Evolutionary conservation across 768 basidiomycete species (phyloP).

Genomic region (Lentinula sp.): DNA sequence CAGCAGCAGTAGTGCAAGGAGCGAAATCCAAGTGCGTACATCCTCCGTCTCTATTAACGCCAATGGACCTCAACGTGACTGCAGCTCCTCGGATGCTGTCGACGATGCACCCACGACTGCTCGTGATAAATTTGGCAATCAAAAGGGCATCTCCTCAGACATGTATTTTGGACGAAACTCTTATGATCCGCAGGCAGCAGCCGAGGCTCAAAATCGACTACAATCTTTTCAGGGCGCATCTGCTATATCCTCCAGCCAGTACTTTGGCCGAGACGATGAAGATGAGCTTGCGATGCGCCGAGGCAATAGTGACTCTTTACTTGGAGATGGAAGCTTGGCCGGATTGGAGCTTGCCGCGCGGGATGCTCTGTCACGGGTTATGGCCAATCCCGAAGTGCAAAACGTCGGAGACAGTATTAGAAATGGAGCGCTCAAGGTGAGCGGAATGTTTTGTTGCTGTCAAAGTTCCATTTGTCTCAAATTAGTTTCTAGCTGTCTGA

Average conservation of each 20-base stretch:
- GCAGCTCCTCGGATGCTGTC: conserved; percentile 13
- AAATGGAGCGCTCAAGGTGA: conserved; percentile 76
- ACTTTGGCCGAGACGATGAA: conserved; percentile 91
- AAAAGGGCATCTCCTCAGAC: conserved; percentile 97
- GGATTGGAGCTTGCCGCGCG: conserved; percentile 57
- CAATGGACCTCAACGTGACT: not conserved
- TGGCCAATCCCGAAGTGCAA: conserved; percentile 86
- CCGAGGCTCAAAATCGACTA: conserved; percentile 79
- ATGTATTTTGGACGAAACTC: conserved; percentile 92
- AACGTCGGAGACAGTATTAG: conserved; percentile 76
- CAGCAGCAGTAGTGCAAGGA: conserved; percentile 33
- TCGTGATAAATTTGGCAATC: conserved; percentile 83
- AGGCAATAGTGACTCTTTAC: conserved; percentile 12
- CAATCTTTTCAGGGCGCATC: conserved; percentile 87
- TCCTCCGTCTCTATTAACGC: not conserved
- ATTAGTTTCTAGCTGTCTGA: conserved; percentile 42
- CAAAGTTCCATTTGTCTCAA: not conserved
- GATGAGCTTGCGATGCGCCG: conserved; percentile 37
- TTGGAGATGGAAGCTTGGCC: conserved; percentile 56
- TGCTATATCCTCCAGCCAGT: conserved; percentile 91
- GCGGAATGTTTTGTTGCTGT: conserved; percentile 14
- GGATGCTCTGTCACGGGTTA: conserved; percentile 67
- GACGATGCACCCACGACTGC: conserved; percentile 75
- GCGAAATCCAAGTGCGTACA: not conserved
- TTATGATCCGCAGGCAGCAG: conserved; percentile 68